Conservation (phyloP, 805 yeast genomes). For the Debaryomyces hansenii region DNA sequence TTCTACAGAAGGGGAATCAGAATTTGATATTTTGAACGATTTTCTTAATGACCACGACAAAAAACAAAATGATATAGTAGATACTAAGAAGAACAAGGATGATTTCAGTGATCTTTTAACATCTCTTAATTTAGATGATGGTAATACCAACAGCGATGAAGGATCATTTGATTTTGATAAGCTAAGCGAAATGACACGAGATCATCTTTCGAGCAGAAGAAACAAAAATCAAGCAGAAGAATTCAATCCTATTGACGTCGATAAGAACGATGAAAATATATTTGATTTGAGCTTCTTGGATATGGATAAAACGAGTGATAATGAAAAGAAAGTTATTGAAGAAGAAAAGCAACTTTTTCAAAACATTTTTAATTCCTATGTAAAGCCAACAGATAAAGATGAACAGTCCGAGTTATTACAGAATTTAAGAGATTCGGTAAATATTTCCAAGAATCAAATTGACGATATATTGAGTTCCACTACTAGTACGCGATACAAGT, state of each 20-base stretch:
- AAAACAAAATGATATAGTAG: background rate
- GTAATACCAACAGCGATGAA: background rate
- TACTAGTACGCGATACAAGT: background rate
- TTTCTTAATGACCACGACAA: background rate
- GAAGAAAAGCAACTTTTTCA: constrained; percentile 24
- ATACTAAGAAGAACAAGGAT: constrained; percentile 4
- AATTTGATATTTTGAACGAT: background rate
- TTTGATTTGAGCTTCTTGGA: constrained; percentile 13
- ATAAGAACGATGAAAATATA: constrained; percentile 14
- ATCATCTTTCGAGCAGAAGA: background rate
- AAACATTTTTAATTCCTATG: constrained; percentile 25
- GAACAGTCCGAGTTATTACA: constrained; percentile 4
- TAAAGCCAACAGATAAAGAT: constrained; percentile 11
- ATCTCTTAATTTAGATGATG: constrained; percentile 3
- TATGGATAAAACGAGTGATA: background rate
- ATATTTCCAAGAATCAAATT: constrained; percentile 4
- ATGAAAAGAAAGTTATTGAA: constrained; percentile 10
- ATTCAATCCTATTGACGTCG: constrained; percentile 9
- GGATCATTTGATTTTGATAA: constrained; percentile 1
- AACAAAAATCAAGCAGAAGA: constrained; percentile 4
- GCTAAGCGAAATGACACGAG: background rate
- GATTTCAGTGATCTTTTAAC: constrained; percentile 4
- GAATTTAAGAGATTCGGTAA: constrained; percentile 11
- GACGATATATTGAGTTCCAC: constrained; percentile 8
- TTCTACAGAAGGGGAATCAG: background rate